Percentiles rank a stretch among this genome's conserved stretches.
These are phyloP conservation scores for Claviceps pusilla DNA, from an alignment of 2,329 filamentous ascomycete species.

Conservation along the genomic window DNA sequence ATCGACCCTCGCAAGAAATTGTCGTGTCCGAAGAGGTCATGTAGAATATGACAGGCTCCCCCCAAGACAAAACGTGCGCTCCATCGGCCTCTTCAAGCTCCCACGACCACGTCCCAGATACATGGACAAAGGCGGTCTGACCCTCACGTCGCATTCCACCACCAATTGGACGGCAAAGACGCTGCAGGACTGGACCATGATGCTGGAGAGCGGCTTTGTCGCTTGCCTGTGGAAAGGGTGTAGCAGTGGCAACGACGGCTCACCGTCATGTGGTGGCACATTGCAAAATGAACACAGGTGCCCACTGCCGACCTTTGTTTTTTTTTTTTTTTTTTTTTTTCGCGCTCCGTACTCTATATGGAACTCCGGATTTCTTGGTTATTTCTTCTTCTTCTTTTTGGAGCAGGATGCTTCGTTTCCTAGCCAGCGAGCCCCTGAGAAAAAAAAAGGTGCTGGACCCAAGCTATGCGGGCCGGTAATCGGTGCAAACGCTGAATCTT, in stretches of 20 bases:
- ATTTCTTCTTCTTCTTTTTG: background rate
- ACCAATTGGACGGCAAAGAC: background rate
- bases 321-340: background rate
- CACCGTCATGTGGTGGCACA: conserved; percentile 2
- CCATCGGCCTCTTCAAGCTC: background rate
- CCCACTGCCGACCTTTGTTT: too few relatives aligned
- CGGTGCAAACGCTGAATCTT: background rate
- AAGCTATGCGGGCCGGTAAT: background rate
- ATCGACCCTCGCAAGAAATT: background rate
- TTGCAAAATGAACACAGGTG: background rate
- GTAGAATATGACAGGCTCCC: background rate
- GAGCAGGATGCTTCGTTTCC: background rate
- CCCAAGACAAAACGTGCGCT: background rate
- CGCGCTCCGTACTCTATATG: background rate
- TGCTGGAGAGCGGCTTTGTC: background rate
- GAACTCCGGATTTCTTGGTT: background rate
- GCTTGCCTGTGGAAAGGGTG: background rate
- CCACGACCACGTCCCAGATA: background rate
- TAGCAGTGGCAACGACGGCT: background rate
- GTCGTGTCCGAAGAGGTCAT: background rate
- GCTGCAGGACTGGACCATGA: background rate
- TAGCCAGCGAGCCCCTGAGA: background rate
- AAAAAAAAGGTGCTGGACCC: background rate
- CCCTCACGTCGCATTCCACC: background rate
- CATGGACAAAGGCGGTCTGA: background rate